These are phyloP conservation scores for Collybia sordida DNA, from an alignment of 768 basidiomycete genomes.

Conservation along the genomic window DNA sequence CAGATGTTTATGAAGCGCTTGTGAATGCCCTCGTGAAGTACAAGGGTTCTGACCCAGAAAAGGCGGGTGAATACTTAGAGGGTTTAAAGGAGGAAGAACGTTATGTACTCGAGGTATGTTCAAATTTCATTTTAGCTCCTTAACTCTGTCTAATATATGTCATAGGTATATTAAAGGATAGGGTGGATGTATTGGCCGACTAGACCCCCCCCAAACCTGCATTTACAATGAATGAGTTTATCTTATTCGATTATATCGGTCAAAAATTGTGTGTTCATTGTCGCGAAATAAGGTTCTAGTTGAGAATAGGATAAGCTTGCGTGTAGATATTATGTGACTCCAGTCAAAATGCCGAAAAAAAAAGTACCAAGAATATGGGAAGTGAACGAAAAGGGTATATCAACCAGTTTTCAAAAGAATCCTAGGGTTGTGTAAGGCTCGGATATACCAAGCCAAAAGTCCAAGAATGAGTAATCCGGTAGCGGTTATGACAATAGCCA, in stretches of 20 bases:
- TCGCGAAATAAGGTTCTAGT: too few relatives aligned
- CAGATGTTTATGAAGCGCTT: conserved; percentile 93
- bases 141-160: not conserved
- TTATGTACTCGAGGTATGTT: conserved; percentile 88
- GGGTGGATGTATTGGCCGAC: not conserved
- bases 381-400: too few relatives aligned
- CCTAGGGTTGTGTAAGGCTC: conserved; percentile 11
- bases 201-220: too few relatives aligned
- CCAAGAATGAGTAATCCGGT: conserved; percentile 60
- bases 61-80: conserved; percentile 84
- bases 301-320: too few relatives aligned
- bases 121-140: not conserved
- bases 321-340: too few relatives aligned
- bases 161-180: conserved; percentile 25
- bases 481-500: conserved; percentile 64
- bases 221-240: not conserved
- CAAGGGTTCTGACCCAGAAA: conserved; percentile 58
- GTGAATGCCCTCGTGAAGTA: conserved; percentile 77
- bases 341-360: too few relatives aligned
- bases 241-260: not conserved
- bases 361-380: too few relatives aligned
- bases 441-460: conserved; percentile 39
- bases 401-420: too few relatives aligned
- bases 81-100: conserved; percentile 94
- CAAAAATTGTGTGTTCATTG: not conserved